Percentiles rank a stretch among this genome's conserved stretches.
phyloP scores from a whole-genome alignment of 2,329 filamentous ascomycete species.

The Talaromyces sp. region DNA sequence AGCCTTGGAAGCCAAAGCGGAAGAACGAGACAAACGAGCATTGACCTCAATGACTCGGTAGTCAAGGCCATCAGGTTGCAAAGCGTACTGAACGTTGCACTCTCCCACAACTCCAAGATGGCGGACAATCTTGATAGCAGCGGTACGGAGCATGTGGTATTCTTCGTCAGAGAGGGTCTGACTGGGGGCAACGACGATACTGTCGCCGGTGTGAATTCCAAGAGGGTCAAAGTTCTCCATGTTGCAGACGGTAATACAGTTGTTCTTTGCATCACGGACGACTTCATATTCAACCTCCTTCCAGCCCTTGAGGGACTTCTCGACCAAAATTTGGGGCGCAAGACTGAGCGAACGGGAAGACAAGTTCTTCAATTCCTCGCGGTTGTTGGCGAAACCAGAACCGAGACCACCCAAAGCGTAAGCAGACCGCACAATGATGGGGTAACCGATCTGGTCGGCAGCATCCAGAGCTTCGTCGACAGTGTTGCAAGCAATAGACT shows the following conservation, averaged over 20 bases:
- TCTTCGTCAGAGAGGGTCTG: conserved; percentile 98
- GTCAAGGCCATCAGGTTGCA: conserved; percentile 94
- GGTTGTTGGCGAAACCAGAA: conserved; percentile 91
- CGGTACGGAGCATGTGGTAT: conserved; percentile 98
- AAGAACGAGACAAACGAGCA: conserved; percentile 94
- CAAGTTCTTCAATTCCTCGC: conserved; percentile 90
- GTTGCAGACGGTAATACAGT: conserved; percentile 99
- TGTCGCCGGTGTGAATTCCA: conserved; percentile 97
- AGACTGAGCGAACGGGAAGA: conserved; percentile 88
- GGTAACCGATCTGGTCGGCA: conserved; percentile 84
- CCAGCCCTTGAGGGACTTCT: conserved; percentile 99
- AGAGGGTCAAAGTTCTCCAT: conserved; percentile 99
- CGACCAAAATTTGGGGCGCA: conserved; percentile 93
- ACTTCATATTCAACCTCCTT: conserved; percentile 99
- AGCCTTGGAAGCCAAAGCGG: conserved; percentile 93
- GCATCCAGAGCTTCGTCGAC: conserved; percentile 90
- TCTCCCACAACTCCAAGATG: conserved; percentile 97
- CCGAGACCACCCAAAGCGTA: conserved; percentile 95
- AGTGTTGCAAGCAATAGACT: conserved; percentile 88
- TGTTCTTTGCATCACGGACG: conserved; percentile 93
- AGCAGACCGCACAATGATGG: conserved; percentile 95
- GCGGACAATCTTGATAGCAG: conserved; percentile 96
- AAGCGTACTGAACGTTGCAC: conserved; percentile 97
- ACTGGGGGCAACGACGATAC: conserved; percentile 94
- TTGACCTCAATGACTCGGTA: conserved; percentile 99